These are phyloP conservation scores for Silybum marianum DNA, from an alignment of 129 eudicot genomes.

Conservation along the genomic window DNA sequence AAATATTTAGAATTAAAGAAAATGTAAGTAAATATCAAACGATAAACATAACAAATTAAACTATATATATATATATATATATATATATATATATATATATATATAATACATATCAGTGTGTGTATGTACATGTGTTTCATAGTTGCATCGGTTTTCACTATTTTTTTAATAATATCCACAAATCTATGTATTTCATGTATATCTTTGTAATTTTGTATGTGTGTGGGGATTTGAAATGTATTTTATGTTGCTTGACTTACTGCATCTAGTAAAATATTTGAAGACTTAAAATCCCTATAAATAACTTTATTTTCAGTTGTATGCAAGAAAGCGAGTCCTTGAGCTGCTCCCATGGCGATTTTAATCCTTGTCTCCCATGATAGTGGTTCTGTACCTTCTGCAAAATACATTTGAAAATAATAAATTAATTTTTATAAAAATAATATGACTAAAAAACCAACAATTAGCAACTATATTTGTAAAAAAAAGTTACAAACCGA, in stretches of 20 bases:
- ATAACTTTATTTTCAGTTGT: conserved; percentile 53
- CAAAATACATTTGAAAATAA: background rate
- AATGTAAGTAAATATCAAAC: background rate
- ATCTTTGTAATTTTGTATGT: background rate
- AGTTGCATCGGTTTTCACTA: background rate
- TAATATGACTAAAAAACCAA: background rate
- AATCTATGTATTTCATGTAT: background rate
- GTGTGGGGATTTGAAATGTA: background rate
- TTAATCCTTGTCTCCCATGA: conserved; percentile 50
- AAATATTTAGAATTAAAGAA: background rate
- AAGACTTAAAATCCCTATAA: conserved; percentile 58
- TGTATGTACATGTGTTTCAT: too few relatives aligned
- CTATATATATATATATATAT: too few relatives aligned
- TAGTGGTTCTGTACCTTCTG: conserved; percentile 50
- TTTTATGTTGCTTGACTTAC: conserved; percentile 16
- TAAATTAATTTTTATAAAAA: background rate
- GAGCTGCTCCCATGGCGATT: conserved; percentile 60
- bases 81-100: too few relatives aligned
- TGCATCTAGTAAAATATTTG: conserved; percentile 60
- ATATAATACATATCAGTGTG: background rate
- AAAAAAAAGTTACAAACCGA: too few relatives aligned
- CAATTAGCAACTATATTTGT: background rate
- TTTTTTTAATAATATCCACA: background rate
- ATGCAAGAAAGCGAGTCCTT: conserved; percentile 60
- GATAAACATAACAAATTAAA: background rate